Evolutionary conservation across 768 basidiomycete species (phyloP).

Genomic region (Mycena polygramma): DNA sequence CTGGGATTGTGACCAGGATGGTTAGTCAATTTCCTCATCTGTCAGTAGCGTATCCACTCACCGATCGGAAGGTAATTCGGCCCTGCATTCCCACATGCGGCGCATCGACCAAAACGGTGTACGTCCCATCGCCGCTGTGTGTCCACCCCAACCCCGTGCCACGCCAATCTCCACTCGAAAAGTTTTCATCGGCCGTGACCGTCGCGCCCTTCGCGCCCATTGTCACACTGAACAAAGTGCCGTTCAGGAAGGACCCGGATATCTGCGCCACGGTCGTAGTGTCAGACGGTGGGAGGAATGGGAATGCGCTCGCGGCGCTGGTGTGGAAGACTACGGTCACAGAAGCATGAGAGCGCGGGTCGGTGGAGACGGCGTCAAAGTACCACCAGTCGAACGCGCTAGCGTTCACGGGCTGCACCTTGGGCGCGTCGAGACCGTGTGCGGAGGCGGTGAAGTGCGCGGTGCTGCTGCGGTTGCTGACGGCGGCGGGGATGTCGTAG

Average conservation of each 20-base stretch:
- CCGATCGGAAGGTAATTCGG: conserved; percentile 21
- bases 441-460: conserved; percentile 18
- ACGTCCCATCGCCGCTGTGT: conserved; percentile 9
- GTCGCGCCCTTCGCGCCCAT: conserved; percentile 18
- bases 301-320: conserved; percentile 26
- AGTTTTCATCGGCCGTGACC: conserved; percentile 23
- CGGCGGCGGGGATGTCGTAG: conserved; percentile 9
- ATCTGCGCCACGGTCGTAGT: conserved; percentile 25
- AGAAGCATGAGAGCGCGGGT: conserved; percentile 28
- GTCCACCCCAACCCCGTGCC: conserved; percentile 31
- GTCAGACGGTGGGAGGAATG: conserved; percentile 16
- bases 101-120: conserved; percentile 25
- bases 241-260: conserved; percentile 26
- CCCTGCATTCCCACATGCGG: conserved; percentile 32
- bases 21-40: not conserved
- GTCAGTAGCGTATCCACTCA: not conserved
- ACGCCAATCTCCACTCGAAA: conserved; percentile 32
- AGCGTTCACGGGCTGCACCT: conserved; percentile 31
- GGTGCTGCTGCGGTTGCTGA: not conserved
- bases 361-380: conserved; percentile 37
- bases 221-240: not conserved
- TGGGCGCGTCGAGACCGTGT: conserved; percentile 32
- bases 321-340: conserved; percentile 36
- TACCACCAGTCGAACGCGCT: conserved; percentile 39
- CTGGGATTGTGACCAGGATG: conserved; percentile 10